Evolutionary conservation across 1,284 basidiomycete species (phyloP), one percentile per base, ranked within the genome.

Genomic region (Ceraceosorus bombacis): DNA sequence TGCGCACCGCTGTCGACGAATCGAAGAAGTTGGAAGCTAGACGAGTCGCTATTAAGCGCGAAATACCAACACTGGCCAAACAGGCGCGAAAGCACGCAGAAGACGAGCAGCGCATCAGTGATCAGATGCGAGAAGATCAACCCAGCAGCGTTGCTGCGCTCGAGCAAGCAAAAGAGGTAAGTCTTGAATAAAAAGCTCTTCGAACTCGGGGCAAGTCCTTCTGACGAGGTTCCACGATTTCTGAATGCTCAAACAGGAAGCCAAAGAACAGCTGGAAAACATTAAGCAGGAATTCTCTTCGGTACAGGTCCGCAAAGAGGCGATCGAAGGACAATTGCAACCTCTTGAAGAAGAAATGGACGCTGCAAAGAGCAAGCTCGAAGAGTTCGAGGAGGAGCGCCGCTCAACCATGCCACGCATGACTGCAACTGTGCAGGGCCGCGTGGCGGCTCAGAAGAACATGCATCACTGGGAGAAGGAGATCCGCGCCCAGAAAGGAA

Each of bases 121-220:
- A 56, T 13, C 51, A 88, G 67, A 82, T 84, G 17, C 86, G 86
- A 59, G 86, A 89, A 53, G 86, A 87, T 40, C 80, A 87, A 68
- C 88, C 90, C 1, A 84, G 83, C 12, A 85, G 85, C 68, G 82
- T 91, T 13, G 82, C 84, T 27, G 84, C 82, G 5, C 80, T 91
- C 27, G 82, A 88, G 63, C 82, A 81, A 36, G 71, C 57, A 81
- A 83, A 67, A 50, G 57, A 59, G 39, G 69, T 50, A n/a, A 7
- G 49, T 50, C 49, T 50, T 5, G 10, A 9, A 27, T 27, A 27
- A 27, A 27, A 27, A 27, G 27, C 27, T 27, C 27, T 27, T 27
- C 27, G 27, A 3, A 27, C 27, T 27, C 27, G 27, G 27, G 3
- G 2, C 27, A 27, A 27, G 27, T 27, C 27, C 2, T 27, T 27